Conservation (phyloP, 2,329 filamentous ascomycete species). For the Sordariomycetes sp. region DNA sequence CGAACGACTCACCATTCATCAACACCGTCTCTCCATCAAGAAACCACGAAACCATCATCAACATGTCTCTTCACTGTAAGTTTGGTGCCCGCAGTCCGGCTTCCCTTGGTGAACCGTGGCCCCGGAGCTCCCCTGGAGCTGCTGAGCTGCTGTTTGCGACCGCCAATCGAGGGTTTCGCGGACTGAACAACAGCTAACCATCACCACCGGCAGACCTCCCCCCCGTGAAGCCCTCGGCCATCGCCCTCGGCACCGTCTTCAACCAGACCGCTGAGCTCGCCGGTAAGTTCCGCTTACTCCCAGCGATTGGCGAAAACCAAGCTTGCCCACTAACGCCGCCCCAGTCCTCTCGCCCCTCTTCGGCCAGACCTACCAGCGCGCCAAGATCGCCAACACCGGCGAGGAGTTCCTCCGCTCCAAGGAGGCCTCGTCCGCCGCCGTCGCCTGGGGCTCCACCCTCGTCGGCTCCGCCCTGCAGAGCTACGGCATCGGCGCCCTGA, state of each 20-base stretch:
- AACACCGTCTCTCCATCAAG: slow-evolving; percentile 1
- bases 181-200: slow-evolving; percentile 2
- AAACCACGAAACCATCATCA: slow-evolving; percentile 1
- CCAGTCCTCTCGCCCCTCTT: slow-evolving; percentile 75
- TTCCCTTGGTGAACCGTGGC: background rate
- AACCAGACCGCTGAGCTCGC: slow-evolving; percentile 87
- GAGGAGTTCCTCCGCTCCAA: slow-evolving; percentile 93
- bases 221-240: slow-evolving; percentile 92
- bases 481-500: slow-evolving; percentile 80
- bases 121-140: background rate
- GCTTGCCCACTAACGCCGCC: background rate
- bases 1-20: background rate
- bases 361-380: slow-evolving; percentile 87
- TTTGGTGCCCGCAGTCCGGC: slow-evolving; percentile 7
- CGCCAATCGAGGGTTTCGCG: background rate
- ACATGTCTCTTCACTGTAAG: slow-evolving; percentile 41
- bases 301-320: background rate
- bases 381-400: slow-evolving; percentile 84
- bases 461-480: slow-evolving; percentile 81
- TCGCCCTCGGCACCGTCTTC: slow-evolving; percentile 92
- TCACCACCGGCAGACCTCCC: slow-evolving; percentile 36
- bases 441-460: slow-evolving; percentile 84
- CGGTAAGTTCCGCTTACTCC: slow-evolving; percentile 15
- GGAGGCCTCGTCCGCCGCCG: slow-evolving; percentile 78
- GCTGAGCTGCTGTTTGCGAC: background rate